phyloP scores from a whole-genome alignment of 257 asterid genomes.

The Henckelia pumila region DNA sequence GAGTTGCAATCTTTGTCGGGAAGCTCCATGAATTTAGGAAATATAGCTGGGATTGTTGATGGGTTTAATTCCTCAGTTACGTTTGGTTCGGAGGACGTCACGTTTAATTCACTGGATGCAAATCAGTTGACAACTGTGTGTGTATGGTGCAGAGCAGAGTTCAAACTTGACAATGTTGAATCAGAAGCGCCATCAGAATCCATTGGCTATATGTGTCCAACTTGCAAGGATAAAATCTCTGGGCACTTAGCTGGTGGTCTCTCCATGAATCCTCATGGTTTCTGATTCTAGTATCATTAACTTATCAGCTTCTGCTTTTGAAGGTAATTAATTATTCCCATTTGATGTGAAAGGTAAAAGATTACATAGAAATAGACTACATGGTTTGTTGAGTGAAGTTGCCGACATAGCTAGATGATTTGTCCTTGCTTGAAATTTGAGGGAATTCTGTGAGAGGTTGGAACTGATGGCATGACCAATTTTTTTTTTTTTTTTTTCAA shows the following conservation, averaged over 20 bases:
- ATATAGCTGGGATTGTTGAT: conserved; percentile 45
- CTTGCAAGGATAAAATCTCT: conserved; percentile 86
- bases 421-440: background rate
- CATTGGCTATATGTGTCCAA: conserved; percentile 95
- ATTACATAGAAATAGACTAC: background rate
- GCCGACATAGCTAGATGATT: background rate
- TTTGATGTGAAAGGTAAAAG: background rate
- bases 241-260: conserved; percentile 73
- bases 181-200: conserved; percentile 82
- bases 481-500: background rate
- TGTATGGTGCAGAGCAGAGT: conserved; percentile 95
- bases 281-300: conserved; percentile 31
- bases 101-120: conserved; percentile 38
- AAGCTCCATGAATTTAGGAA: conserved; percentile 51
- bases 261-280: conserved; percentile 49
- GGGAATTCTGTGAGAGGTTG: background rate
- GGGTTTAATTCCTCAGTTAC: conserved; percentile 54
- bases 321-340: conserved; percentile 26
- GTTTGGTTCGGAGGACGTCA: conserved; percentile 55
- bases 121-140: conserved; percentile 74
- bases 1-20: conserved; percentile 55
- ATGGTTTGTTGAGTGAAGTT: background rate
- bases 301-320: conserved; percentile 15
- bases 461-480: background rate
- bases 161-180: conserved; percentile 72